A percentile compares a stretch with the other conserved stretches of the same genome.
These are phyloP conservation scores for Raphanus hybrid DNA, from an alignment of 441 rosid species.

Conservation along the genomic window DNA sequence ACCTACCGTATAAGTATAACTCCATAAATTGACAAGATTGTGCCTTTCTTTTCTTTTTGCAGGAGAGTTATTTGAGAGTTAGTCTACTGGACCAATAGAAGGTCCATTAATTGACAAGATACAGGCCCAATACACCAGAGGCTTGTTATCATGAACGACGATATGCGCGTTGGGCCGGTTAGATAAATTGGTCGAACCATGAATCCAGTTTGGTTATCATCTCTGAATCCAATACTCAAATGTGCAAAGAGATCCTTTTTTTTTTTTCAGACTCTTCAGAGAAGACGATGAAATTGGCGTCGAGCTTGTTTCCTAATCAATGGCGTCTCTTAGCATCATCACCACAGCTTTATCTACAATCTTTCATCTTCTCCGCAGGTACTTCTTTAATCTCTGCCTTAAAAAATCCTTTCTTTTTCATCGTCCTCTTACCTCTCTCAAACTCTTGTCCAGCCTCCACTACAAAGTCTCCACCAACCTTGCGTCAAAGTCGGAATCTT, in stretches of 20 bases:
- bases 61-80: too few relatives aligned
- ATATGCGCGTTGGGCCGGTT: not conserved
- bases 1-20: too few relatives aligned
- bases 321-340: conserved; percentile 43
- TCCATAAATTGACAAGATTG: not conserved
- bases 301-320: conserved; percentile 45
- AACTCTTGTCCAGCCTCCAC: conserved; percentile 24
- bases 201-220: not conserved
- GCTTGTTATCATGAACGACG: not conserved
- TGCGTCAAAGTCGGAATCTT: conserved; percentile 54
- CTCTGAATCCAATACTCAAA: not conserved
- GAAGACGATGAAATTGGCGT: conserved; percentile 39
- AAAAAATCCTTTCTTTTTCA: not conserved
- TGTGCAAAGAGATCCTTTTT: not conserved
- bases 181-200: not conserved
- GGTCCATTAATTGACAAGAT: not conserved
- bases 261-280: not conserved
- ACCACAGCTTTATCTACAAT: conserved; percentile 36
- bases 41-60: too few relatives aligned
- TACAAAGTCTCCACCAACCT: conserved; percentile 36
- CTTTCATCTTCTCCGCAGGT: conserved; percentile 30
- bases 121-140: not conserved
- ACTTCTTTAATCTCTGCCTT: conserved; percentile 1
- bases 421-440: conserved; percentile 19
- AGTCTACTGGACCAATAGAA: not conserved